Conservation (phyloP, 2,329 filamentous ascomycete species). For the Penicillium polonicum region DNA sequence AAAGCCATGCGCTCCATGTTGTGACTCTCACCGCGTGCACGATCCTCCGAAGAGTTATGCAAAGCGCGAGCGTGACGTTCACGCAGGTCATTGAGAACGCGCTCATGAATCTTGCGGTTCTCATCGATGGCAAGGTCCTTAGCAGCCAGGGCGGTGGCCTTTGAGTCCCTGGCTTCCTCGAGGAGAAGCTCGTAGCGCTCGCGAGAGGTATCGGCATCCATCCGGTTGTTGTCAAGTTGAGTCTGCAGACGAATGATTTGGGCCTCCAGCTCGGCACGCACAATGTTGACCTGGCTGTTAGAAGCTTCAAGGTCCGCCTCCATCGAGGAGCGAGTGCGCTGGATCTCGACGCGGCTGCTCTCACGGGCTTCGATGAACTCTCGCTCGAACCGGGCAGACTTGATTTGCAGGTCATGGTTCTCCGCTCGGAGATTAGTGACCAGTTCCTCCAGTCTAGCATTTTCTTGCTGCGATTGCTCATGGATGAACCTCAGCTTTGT, state of each 20-base stretch:
- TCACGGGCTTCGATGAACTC: constrained; percentile 84
- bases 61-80: constrained; percentile 73
- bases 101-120: constrained; percentile 65
- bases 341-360: constrained; percentile 73
- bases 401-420: constrained; percentile 70
- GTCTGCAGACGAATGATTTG: constrained; percentile 70
- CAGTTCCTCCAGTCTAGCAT: constrained; percentile 63
- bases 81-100: constrained; percentile 71
- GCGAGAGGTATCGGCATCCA: constrained; percentile 78
- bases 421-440: constrained; percentile 50
- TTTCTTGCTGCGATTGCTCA: constrained; percentile 60
- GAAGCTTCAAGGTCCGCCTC: constrained; percentile 79
- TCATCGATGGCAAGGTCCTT: constrained; percentile 57
- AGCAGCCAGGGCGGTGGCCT: constrained; percentile 58
- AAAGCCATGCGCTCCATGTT: constrained; percentile 78
- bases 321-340: constrained; percentile 74
- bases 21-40: constrained; percentile 74
- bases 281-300: constrained; percentile 79
- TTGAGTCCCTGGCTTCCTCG: constrained; percentile 73
- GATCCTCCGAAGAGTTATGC: constrained; percentile 74
- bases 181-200: constrained; percentile 80
- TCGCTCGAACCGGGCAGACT: constrained; percentile 68
- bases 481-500: constrained; percentile 77
- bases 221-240: constrained; percentile 73
- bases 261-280: constrained; percentile 77